Conservation (phyloP, 169 alveolate genomes). For the Amoebophrya sp. region DNA sequence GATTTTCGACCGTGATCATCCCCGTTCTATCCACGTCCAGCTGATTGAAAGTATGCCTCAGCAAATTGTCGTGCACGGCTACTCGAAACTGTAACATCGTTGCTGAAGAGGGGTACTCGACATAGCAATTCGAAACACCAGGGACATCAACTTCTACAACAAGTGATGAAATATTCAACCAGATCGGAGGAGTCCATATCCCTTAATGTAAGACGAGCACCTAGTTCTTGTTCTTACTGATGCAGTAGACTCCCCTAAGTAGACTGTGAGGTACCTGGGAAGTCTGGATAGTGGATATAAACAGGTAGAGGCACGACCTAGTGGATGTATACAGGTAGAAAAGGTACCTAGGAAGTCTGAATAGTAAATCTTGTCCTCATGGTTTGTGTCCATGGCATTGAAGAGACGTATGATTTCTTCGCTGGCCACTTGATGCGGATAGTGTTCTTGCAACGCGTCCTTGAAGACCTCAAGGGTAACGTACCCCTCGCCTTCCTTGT, state of each 20-base stretch:
- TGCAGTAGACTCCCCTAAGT: no score
- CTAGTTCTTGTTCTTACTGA: no score
- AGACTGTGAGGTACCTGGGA: no score
- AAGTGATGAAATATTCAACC: no score
- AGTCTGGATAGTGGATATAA: no score
- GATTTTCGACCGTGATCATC: background rate
- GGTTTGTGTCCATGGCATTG: constrained; percentile 6
- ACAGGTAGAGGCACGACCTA: no score
- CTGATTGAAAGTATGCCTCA: constrained; percentile 21
- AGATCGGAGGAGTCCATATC: no score
- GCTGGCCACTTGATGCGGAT: background rate
- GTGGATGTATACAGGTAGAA: no score
- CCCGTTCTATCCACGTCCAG: constrained; percentile 9
- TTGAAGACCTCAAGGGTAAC: background rate
- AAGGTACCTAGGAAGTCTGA: constrained; percentile 27
- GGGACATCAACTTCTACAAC: no score
- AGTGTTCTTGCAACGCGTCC: constrained; percentile 7
- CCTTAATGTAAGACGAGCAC: no score
- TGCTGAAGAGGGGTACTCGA: no score
- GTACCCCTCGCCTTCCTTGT: constrained; percentile 28
- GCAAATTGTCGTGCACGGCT: constrained; percentile 26
- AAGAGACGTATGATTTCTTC: constrained; percentile 12
- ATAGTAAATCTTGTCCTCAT: constrained; percentile 17
- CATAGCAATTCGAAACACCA: no score
- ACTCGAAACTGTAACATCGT: constrained; percentile 30